phyloP scores from a whole-genome alignment of 1,139 yeast species.

The Blastobotrys malaysiensis region DNA sequence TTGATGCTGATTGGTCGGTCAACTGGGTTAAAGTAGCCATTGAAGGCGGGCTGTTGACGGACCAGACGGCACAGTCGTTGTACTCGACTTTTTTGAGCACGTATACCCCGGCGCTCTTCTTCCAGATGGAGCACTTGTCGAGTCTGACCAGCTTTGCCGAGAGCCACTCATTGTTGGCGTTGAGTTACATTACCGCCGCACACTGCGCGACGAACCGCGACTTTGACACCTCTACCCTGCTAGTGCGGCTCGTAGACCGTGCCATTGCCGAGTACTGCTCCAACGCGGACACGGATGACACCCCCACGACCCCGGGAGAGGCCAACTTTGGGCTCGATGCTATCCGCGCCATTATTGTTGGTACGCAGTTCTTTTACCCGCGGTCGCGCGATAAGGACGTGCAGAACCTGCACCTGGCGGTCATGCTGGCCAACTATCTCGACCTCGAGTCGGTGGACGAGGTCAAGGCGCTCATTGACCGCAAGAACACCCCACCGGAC shows the following conservation, averaged over 20 bases:
- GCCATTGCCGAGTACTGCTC: neutral
- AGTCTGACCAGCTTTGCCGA: slow-evolving; percentile 4
- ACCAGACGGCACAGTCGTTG: slow-evolving; percentile 32
- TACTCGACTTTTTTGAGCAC: slow-evolving; percentile 41
- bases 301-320: neutral
- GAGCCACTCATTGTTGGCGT: slow-evolving; percentile 5
- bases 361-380: neutral
- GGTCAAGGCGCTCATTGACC: neutral
- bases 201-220: neutral
- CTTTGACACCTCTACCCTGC: neutral
- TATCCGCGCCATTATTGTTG: neutral
- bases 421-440: neutral
- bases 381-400: neutral
- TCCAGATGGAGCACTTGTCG: slow-evolving; percentile 4
- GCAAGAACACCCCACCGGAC: neutral
- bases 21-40: slow-evolving; percentile 43
- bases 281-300: neutral
- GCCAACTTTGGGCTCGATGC: neutral
- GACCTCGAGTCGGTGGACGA: neutral
- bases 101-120: neutral
- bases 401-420: neutral
- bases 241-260: neutral
- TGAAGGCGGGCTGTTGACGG: slow-evolving; percentile 28
- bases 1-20: neutral
- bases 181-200: slow-evolving; percentile 6